Evolutionary conservation across 305 asterid species (phyloP), one percentile per base, ranked within the genome.

Genomic region (Nicotiana rustica): DNA sequence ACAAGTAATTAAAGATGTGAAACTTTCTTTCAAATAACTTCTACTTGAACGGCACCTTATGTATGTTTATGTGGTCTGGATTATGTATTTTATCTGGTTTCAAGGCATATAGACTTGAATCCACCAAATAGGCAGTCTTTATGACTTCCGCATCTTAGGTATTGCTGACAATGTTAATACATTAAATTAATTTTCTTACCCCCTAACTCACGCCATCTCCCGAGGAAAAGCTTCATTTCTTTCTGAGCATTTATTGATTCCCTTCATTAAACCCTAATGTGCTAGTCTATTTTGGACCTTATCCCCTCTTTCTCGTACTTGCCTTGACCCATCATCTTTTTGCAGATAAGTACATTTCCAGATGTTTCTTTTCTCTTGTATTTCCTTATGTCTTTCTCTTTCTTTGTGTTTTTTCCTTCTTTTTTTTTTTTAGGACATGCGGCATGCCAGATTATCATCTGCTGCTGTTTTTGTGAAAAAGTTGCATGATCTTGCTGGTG

Each of bases 401-500:
- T 35, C 75, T 61, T 70, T 76, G 15, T 49, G 38, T 29, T 55
- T 18, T 14, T 55, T 49, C 1, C 14, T 14, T 49, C 1, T 75
- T 75, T 1, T 25, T 77, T 12, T n/a, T 49, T 90, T 84, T 83
- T 92, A 96, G 99, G 98, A 94, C 83, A 82, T 89, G 44, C 93
- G 92, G 81, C 94, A 91, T 78, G 97, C 97, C 85, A 96, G 85
- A 87, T 80, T 96, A 79, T 96, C 99, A 62, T 88, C 93, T 84
- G 98, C 99, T 91, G 96, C 98, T 79, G 94, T 88, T 64, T 96
- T 96, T 87, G 98, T 95, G 83, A 96, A 92, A 86, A 95, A 89
- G 83, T 83, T 93, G 89, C 99, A 95, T 80, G 98, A 92, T 87
- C 98, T 96, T 85, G 97, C 99, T 49, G 97, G 98, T 94, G 87